Percentiles rank a stretch among this genome's conserved stretches.
Evolutionary conservation across 2,329 filamentous ascomycete species (phyloP).

Genomic region (Juglanconis sp.): DNA sequence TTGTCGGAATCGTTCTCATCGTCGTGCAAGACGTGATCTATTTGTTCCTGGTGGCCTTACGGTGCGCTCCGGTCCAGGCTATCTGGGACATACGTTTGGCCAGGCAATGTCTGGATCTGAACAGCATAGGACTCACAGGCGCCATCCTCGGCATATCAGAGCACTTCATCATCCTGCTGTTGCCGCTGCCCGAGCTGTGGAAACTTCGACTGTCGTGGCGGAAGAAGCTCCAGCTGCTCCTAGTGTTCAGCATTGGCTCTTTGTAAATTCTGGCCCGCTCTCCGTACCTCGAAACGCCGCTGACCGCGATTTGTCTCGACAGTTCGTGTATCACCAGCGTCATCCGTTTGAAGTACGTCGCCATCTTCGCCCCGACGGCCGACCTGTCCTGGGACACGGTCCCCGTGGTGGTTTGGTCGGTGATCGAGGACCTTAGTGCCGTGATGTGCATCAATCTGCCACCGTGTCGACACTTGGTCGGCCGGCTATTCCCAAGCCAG

Average conservation of each 20-base stretch:
- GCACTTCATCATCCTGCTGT: constrained; percentile 2
- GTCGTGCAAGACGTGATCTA: constrained; percentile 6
- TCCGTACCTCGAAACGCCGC: not conserved
- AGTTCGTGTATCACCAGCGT: constrained; percentile 8
- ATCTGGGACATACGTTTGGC: constrained; percentile 7
- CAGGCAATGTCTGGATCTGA: constrained; percentile 6
- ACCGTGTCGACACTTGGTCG: constrained; percentile 4
- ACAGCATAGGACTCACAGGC: constrained; percentile 6
- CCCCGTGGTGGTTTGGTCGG: constrained; percentile 8
- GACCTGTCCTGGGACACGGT: constrained; percentile 10
- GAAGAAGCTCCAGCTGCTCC: constrained; percentile 3
- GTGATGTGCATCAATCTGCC: constrained; percentile 10
- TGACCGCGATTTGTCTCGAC: not conserved
- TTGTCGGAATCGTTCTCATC: not conserved
- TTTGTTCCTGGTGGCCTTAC: constrained; percentile 1
- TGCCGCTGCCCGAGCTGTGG: constrained; percentile 8
- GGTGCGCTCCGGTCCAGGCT: constrained; percentile 1
- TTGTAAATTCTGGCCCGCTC: not conserved
- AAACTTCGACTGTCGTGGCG: constrained; percentile 6
- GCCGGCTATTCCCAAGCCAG: constrained; percentile 1
- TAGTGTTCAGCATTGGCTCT: constrained; percentile 9
- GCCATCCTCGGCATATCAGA: constrained; percentile 4
- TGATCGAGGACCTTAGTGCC: constrained; percentile 8
- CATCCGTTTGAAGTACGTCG: constrained; percentile 9
- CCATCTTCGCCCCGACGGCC: constrained; percentile 4